phyloP scores from a whole-genome alignment of 176 grass and related monocot species.

The Saccharum spontaneum region DNA sequence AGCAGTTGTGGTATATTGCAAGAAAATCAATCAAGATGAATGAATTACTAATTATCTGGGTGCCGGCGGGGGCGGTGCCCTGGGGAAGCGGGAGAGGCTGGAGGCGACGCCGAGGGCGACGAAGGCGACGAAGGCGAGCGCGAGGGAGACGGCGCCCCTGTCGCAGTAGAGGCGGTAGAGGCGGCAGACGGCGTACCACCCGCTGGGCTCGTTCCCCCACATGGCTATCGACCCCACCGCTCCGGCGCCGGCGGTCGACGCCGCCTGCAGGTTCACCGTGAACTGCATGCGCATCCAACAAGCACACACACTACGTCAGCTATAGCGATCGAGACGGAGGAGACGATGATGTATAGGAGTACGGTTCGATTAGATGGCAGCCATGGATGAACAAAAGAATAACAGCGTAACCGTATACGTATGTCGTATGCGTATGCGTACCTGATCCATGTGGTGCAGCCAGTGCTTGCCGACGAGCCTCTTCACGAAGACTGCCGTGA shows the following conservation, averaged over 20 bases:
- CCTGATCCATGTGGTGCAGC: slow-evolving; percentile 50
- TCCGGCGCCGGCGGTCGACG: slow-evolving; percentile 26
- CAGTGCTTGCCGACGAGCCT: background rate
- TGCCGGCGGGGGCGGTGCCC: background rate
- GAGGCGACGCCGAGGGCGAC: slow-evolving; percentile 19
- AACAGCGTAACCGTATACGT: too few species aligned
- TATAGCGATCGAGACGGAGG: too few species aligned
- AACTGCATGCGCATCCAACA: background rate
- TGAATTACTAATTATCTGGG: background rate
- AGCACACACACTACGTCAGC: too few species aligned
- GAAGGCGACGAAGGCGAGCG: slow-evolving; percentile 31
- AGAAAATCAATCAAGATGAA: background rate
- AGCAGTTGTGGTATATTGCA: background rate
- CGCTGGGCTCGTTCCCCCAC: slow-evolving; percentile 50
- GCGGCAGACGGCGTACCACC: slow-evolving; percentile 57
- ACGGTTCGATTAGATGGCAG: too few species aligned
- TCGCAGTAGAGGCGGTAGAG: slow-evolving; percentile 43
- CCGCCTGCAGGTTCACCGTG: slow-evolving; percentile 36
- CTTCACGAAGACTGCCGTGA: slow-evolving; percentile 11
- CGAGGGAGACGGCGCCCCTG: slow-evolving; percentile 28
- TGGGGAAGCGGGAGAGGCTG: slow-evolving; percentile 41
- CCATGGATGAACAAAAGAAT: background rate
- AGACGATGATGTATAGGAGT: too few species aligned
- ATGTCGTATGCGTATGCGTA: background rate
- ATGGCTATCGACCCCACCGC: slow-evolving; percentile 37